A percentile compares a stretch with the other conserved stretches of the same genome.
Evolutionary conservation across 139 green algal species (phyloP).

Genomic region (Tetraselmis striata): DNA sequence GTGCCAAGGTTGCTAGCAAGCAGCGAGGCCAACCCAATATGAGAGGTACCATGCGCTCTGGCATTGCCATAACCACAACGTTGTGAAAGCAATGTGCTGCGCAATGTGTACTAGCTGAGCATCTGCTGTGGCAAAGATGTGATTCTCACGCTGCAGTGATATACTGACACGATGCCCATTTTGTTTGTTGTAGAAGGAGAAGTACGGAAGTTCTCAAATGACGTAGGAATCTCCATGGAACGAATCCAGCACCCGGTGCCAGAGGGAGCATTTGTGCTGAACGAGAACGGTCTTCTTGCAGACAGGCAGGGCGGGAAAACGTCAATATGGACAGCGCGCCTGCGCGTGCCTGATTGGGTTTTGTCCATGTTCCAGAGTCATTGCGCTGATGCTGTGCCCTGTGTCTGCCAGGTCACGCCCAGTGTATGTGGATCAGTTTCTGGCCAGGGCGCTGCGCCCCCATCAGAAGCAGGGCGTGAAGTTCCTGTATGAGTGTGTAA

Average conservation of each 20-base stretch:
- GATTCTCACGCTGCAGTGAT: too few relatives aligned
- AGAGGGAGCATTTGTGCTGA: neutral
- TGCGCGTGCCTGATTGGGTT: too few relatives aligned
- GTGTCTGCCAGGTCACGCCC: neutral
- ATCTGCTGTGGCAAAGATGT: too few relatives aligned
- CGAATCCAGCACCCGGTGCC: neutral
- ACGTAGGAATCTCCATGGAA: too few relatives aligned
- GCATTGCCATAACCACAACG: too few relatives aligned
- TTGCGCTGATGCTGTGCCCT: neutral
- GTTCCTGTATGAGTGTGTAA: constrained; percentile 71
- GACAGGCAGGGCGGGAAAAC: neutral
- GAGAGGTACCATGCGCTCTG: neutral
- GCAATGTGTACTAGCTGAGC: too few relatives aligned
- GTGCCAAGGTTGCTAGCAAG: neutral
- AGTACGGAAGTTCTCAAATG: too few relatives aligned
- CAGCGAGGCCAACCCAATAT: neutral
- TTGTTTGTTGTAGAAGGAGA: too few relatives aligned
- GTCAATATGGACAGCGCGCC: too few relatives aligned
- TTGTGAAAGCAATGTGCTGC: too few relatives aligned
- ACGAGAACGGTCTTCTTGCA: neutral
- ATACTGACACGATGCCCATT: too few relatives aligned
- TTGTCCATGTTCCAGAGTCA: too few relatives aligned
- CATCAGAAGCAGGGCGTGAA: constrained; percentile 55
- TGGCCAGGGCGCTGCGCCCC: neutral
- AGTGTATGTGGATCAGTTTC: neutral